Conservation (phyloP, 1,139 yeast species). For the Hemisphaericaspora subhashii region DNA sequence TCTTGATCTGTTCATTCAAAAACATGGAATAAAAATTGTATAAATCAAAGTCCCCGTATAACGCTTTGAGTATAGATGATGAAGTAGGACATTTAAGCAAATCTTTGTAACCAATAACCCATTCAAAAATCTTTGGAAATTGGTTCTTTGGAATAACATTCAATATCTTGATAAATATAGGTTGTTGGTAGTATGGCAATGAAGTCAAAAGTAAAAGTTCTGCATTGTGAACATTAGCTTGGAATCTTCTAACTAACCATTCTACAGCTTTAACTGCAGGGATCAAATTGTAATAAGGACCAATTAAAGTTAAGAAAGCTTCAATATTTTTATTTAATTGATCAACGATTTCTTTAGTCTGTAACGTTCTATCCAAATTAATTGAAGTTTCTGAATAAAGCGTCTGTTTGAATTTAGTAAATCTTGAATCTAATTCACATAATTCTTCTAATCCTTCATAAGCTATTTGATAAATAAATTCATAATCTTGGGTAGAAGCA, state of each 20-base stretch:
- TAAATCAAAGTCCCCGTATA: constrained; percentile 64
- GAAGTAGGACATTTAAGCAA: constrained; percentile 64
- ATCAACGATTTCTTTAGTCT: constrained; percentile 70
- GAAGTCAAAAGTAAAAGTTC: constrained; percentile 70
- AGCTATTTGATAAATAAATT: constrained; percentile 71
- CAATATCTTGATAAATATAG: constrained; percentile 72
- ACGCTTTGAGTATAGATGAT: constrained; percentile 68
- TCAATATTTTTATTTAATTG: constrained; percentile 72
- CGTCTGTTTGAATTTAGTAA: constrained; percentile 64
- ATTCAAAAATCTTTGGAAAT: constrained; percentile 74
- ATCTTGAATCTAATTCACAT: constrained; percentile 69
- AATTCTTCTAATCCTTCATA: constrained; percentile 77
- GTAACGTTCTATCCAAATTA: constrained; percentile 76
- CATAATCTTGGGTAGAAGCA: constrained; percentile 93
- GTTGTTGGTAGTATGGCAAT: constrained; percentile 73
- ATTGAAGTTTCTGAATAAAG: constrained; percentile 82
- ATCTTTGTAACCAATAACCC: constrained; percentile 70
- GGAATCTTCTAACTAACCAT: constrained; percentile 93
- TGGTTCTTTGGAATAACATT: constrained; percentile 63
- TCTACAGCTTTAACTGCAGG: constrained; percentile 85
- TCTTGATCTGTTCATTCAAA: constrained; percentile 53
- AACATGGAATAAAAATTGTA: constrained; percentile 65
- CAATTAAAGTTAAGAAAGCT: constrained; percentile 70
- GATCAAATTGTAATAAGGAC: constrained; percentile 70
- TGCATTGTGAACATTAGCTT: constrained; percentile 76